Evolutionary conservation across 495 filamentous ascomycete species (phyloP), one percentile per base, ranked within the genome.

Genomic region (Daldinia decipiens): DNA sequence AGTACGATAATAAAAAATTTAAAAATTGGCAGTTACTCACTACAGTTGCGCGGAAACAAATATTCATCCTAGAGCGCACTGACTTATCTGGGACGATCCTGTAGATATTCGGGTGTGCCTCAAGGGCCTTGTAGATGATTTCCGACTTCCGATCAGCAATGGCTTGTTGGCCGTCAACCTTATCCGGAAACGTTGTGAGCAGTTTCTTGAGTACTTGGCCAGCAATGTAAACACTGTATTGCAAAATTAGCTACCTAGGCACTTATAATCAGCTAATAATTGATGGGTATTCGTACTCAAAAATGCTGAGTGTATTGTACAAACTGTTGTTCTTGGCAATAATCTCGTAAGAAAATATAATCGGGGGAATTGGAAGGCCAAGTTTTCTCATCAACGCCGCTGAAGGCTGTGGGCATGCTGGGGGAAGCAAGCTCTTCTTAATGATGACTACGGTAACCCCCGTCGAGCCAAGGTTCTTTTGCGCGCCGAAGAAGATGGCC

Each of bases 221-320:
- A 21, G 93, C 92, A 61, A 98, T 87, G 85, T 89, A 98, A 56
- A 98, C 90, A 72, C 87, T 87, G 7, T 15, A 39, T 24, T 29
- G 7, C 7, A 58, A 65, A 1, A 40, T 57, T 15, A 62, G 57
- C 57, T 3, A 36, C n/a, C n/a, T n/a, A n/a, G n/a, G n/a, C n/a
- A n/a, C 4, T 21, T 21, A 59, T 36, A 12, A 56, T 32, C 38
- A 34, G 0, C 24, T n/a, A 31, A 36, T 2, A 11, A 5, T 15
- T 39, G 1, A 11, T 0, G 7, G 31, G 29, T 11, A 40, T 17
- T 71, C 83, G 58, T 75, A 87, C 82, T 92, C 92, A 79, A 98
- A 97, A 73, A 98, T 97, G 67, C 92, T 92, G 27, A 98, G 84
- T 2, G 95, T 98, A 82, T 97, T 98, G 82, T 97, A 97, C 58